phyloP scores from a whole-genome alignment of 2,329 filamentous ascomycete species.

The Ophiocordyceps camponoti-saundersi region DNA sequence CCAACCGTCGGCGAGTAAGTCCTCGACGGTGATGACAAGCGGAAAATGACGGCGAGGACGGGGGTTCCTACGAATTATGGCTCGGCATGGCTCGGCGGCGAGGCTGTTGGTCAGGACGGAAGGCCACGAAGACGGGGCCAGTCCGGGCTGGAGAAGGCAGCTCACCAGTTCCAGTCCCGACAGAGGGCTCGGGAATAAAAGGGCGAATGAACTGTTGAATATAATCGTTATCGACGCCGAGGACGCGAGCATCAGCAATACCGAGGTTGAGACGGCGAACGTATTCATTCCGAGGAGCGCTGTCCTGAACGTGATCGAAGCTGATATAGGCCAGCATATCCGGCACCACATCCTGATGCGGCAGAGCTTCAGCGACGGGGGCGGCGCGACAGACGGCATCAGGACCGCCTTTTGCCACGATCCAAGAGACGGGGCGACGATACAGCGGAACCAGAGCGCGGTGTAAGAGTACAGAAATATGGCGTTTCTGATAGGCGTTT shows the following conservation, averaged over 20 bases:
- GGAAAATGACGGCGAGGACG: not conserved
- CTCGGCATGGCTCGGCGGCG: conserved; percentile 2
- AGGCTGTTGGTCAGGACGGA: conserved; percentile 4
- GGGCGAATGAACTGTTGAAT: conserved; percentile 19
- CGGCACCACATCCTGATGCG: conserved; percentile 9
- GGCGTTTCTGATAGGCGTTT: conserved; percentile 19
- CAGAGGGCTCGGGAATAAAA: conserved; percentile 12
- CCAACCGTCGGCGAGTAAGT: conserved; percentile 4
- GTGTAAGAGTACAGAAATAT: conserved; percentile 15
- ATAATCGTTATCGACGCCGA: conserved; percentile 18
- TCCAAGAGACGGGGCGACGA: conserved; percentile 18
- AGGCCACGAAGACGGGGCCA: conserved; percentile 2
- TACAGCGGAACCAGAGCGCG: conserved; percentile 16
- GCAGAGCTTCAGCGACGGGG: not conserved
- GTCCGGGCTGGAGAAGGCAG: conserved; percentile 8
- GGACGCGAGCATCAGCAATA: conserved; percentile 15
- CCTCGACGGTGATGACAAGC: conserved; percentile 13
- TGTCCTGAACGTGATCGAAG: conserved; percentile 13
- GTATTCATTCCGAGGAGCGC: conserved; percentile 20
- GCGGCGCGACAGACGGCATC: conserved; percentile 5
- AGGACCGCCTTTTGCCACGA: conserved; percentile 19
- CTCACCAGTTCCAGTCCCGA: conserved; percentile 7
- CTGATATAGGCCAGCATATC: conserved; percentile 24
- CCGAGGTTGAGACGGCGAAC: conserved; percentile 21
- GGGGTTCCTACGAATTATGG: not conserved